Conservation (phyloP, 306 rosid species). For the Nissolia schottii region DNA sequence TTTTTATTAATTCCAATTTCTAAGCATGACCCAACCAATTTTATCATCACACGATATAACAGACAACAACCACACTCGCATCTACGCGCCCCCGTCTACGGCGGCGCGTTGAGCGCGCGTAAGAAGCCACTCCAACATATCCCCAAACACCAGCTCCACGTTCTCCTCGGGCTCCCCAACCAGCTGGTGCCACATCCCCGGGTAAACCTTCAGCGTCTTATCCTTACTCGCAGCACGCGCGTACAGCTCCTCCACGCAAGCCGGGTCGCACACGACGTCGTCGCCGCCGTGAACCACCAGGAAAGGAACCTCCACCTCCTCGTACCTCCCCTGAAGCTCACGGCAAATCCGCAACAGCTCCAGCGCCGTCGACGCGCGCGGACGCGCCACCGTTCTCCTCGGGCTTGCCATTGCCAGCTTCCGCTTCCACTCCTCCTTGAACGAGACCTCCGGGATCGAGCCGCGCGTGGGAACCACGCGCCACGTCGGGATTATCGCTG, state of each 20-base stretch:
- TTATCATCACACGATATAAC: background rate
- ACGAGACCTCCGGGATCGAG: conserved; percentile 69
- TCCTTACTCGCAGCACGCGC: conserved; percentile 72
- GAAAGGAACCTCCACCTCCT: conserved; percentile 82
- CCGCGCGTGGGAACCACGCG: conserved; percentile 92
- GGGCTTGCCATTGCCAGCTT: conserved; percentile 79
- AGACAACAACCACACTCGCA: background rate
- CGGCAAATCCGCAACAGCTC: conserved; percentile 77
- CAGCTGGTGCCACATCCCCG: conserved; percentile 91
- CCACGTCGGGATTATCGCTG: conserved; percentile 81
- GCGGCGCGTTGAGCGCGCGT: conserved; percentile 38
- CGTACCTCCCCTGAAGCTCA: conserved; percentile 74
- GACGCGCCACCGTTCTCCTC: conserved; percentile 50
- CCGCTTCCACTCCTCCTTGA: conserved; percentile 84
- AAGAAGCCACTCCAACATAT: conserved; percentile 67
- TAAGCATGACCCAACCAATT: background rate
- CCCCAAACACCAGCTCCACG: conserved; percentile 70
- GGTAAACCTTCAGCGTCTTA: conserved; percentile 71
- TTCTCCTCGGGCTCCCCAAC: conserved; percentile 56
- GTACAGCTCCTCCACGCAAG: conserved; percentile 64
- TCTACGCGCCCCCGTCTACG: conserved; percentile 10
- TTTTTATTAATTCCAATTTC: background rate
- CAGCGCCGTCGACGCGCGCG: conserved; percentile 85
- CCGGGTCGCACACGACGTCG: conserved; percentile 81
- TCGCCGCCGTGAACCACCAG: conserved; percentile 72